A percentile compares a stretch with the other conserved stretches of the same genome.
Evolutionary conservation across 176 grass and related monocot genomes (phyloP).

Genomic region (Musa beccarii): DNA sequence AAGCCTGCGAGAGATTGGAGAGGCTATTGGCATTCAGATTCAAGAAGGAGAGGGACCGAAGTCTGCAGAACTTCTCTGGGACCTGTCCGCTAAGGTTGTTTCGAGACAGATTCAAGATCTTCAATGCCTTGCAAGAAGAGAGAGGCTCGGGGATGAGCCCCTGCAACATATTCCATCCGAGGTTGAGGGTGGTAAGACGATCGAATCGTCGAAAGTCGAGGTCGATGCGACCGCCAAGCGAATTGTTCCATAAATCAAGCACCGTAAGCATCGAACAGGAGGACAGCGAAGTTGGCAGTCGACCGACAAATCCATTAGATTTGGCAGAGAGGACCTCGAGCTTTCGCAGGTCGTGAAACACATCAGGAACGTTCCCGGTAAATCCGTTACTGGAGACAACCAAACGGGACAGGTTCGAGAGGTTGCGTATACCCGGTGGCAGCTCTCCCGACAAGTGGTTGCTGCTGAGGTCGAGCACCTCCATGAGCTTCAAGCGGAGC

Average conservation of each 20-base stretch:
- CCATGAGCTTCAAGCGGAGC: not conserved
- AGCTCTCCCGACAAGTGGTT: not conserved
- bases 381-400: not conserved
- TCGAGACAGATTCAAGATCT: not conserved
- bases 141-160: not conserved
- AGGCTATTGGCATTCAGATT: not conserved
- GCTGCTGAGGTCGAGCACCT: not conserved
- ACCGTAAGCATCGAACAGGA: not conserved
- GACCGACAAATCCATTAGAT: not conserved
- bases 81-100: not conserved
- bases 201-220: not conserved
- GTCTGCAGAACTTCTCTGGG: not conserved
- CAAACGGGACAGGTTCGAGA: not conserved
- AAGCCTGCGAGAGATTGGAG: not conserved
- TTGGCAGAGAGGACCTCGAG: not conserved
- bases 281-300: not conserved
- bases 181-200: not conserved
- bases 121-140: not conserved
- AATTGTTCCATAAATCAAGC: not conserved
- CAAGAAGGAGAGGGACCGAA: not conserved
- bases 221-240: not conserved
- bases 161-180: not conserved
- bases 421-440: not conserved
- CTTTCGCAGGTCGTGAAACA: conserved; percentile 1
- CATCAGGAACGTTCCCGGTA: not conserved